phyloP scores from a whole-genome alignment of 768 basidiomycete genomes.

The Neoboletus subvelutipes region DNA sequence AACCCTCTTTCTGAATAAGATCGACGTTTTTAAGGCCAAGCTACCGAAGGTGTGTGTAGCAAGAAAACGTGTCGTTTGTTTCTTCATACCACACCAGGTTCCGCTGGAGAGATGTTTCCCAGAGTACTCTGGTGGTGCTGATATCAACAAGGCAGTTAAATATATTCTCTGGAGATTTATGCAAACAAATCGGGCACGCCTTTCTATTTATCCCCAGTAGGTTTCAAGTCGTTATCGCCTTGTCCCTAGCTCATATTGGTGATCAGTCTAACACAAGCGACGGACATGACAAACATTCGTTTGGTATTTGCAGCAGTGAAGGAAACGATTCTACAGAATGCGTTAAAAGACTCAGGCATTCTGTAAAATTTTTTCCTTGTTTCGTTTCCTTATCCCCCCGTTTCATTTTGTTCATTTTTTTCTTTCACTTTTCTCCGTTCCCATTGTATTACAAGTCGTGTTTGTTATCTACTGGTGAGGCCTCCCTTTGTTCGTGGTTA shows the following conservation, averaged over 20 bases:
- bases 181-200: conserved; percentile 79
- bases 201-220: conserved; percentile 91
- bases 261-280: conserved; percentile 77
- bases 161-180: conserved; percentile 95
- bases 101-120: conserved; percentile 80
- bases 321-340: conserved; percentile 92
- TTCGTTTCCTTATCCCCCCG: background rate
- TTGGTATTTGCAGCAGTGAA: conserved; percentile 87
- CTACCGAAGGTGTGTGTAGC: conserved; percentile 48
- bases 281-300: conserved; percentile 80
- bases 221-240: conserved; percentile 27
- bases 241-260: background rate
- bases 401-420: background rate
- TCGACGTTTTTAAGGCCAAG: conserved; percentile 76
- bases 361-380: conserved; percentile 40
- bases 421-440: background rate
- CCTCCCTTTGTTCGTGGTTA: background rate
- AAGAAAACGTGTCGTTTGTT: rapidly evolving
- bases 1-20: conserved; percentile 70
- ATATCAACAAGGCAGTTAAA: conserved; percentile 93
- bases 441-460: conserved; percentile 11
- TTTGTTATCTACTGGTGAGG: conserved; percentile 31
- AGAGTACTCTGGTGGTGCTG: conserved; percentile 84
- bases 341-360: conserved; percentile 82
- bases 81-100: conserved; percentile 39